Base-by-base conservation (phyloP, 345 rosid species). In the Eutrema japonicum region DNA sequence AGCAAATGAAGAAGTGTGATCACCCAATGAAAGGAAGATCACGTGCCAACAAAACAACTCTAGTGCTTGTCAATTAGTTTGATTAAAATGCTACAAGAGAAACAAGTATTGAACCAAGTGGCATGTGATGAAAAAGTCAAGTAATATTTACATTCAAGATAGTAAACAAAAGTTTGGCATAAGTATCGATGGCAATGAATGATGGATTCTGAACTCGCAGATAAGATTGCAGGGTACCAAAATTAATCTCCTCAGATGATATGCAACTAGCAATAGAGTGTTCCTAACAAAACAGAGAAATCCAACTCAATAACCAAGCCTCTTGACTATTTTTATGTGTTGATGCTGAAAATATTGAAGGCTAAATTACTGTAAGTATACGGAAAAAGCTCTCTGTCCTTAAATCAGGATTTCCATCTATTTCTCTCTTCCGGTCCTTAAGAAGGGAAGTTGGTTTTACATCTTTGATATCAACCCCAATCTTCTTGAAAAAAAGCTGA, bases 321-420 rank as follows among this genome's bases (percentile, higher is more conserved):
- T 55, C 60, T n/a, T 7, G 60, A 1, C 10, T 55, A 33, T n/a
- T n/a, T n/a, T n/a, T n/a, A n/a, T n/a, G n/a, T n/a, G n/a, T n/a
- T n/a, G n/a, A n/a, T n/a, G n/a, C n/a, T 55, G 26, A 4, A 55
- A 55, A 13, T 4, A n/a, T 30, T 33, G 4, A 33, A 35, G 6
- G 41, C 5, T 33, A 33, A 33, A 8, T 55, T 13, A 55, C 60
- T 3, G 60, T 55, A 13, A 55, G 60, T n/a, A 79, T 68, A 37
- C 86, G 86, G 83, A 87, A 83, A 82, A 91, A 86, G 26, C 86
- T 86, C 42, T 91, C 92, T 10, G 88, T 88, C 5, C 94, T 85
- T 80, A 92, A 92, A 82, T 92, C 98, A 45, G 96, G 96, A 73
- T 89, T 92, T 16, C 98, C 98, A 77, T 92, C 98, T 26, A 89